Evolutionary conservation across 345 rosid species (phyloP).

Genomic region (Melaleuca alternifolia): DNA sequence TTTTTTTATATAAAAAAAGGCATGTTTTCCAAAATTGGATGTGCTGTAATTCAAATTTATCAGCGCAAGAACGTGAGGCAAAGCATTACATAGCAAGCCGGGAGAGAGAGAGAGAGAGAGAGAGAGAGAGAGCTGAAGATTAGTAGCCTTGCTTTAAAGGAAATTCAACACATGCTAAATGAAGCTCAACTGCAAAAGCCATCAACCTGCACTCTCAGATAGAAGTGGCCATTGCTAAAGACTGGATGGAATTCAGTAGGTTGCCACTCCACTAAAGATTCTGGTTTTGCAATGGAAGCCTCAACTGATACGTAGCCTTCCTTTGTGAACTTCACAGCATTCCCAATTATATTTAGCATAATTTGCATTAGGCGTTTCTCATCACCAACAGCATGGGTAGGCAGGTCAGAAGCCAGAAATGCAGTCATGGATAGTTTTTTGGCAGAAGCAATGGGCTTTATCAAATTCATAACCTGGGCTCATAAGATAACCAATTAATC

Average conservation of each 20-base stretch:
- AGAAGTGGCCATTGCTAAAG: slow-evolving; percentile 58
- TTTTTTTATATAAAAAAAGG: not conserved
- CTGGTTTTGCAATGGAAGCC: slow-evolving; percentile 75
- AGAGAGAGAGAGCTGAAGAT: not conserved
- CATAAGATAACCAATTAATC: not conserved
- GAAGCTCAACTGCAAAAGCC: not conserved
- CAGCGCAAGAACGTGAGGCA: not conserved
- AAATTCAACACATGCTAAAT: not conserved
- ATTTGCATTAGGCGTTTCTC: slow-evolving; percentile 81
- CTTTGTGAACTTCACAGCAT: slow-evolving; percentile 93
- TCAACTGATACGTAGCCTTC: slow-evolving; percentile 64
- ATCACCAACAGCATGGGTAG: slow-evolving; percentile 68
- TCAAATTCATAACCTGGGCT: slow-evolving; percentile 53
- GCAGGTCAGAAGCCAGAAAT: slow-evolving; percentile 69
- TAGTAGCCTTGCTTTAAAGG: not conserved
- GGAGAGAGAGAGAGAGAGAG: too few species aligned
- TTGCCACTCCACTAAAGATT: slow-evolving; percentile 56
- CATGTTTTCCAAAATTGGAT: not conserved
- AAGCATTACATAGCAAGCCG: not conserved
- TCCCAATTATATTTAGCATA: slow-evolving; percentile 69
- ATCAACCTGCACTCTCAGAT: slow-evolving; percentile 67
- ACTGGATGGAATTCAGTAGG: slow-evolving; percentile 55
- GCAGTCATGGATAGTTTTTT: slow-evolving; percentile 58
- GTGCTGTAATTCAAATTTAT: not conserved
- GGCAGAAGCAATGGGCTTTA: slow-evolving; percentile 73